Conservation (phyloP, 495 filamentous ascomycete species). For the Penicillium lagena region DNA sequence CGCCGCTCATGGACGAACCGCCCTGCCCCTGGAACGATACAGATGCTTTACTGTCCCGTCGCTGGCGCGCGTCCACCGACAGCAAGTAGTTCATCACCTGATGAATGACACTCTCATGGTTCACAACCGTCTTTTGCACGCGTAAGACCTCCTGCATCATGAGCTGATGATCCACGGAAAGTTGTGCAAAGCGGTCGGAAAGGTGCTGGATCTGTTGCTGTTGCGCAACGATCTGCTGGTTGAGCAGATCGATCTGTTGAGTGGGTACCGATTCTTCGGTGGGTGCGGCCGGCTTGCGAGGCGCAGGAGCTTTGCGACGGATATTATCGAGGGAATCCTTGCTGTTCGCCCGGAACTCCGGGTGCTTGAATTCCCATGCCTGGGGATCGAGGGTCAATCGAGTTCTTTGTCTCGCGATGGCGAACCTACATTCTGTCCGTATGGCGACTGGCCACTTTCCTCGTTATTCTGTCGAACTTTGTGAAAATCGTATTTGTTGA, state of each 20-base stretch:
- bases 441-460: slow-evolving; percentile 83
- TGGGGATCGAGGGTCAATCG: slow-evolving; percentile 20
- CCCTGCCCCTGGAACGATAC: slow-evolving; percentile 40
- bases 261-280: slow-evolving; percentile 70
- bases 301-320: slow-evolving; percentile 87
- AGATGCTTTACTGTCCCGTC: slow-evolving; percentile 51
- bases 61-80: slow-evolving; percentile 56
- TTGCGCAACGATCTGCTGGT: slow-evolving; percentile 81
- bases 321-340: slow-evolving; percentile 98
- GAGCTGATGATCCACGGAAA: slow-evolving; percentile 77
- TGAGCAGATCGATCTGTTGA: slow-evolving; percentile 85
- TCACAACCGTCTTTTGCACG: slow-evolving; percentile 83
- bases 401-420: not conserved
- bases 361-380: slow-evolving; percentile 98
- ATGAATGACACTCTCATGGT: slow-evolving; percentile 71
- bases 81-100: slow-evolving; percentile 68
- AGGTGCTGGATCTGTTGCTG: slow-evolving; percentile 86
- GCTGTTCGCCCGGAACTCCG: slow-evolving; percentile 91
- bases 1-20: slow-evolving; percentile 45
- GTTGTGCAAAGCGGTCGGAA: slow-evolving; percentile 76
- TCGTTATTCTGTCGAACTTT: slow-evolving; percentile 97
- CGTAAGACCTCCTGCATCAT: slow-evolving; percentile 82
- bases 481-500: slow-evolving; percentile 99
- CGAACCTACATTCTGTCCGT: slow-evolving; percentile 74
- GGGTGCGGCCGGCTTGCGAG: slow-evolving; percentile 62